A percentile compares a stretch with the other conserved stretches of the same genome.
These are phyloP conservation scores for Ustilago shanxiensis DNA, from an alignment of 1,284 basidiomycete genomes.

Conservation along the genomic window DNA sequence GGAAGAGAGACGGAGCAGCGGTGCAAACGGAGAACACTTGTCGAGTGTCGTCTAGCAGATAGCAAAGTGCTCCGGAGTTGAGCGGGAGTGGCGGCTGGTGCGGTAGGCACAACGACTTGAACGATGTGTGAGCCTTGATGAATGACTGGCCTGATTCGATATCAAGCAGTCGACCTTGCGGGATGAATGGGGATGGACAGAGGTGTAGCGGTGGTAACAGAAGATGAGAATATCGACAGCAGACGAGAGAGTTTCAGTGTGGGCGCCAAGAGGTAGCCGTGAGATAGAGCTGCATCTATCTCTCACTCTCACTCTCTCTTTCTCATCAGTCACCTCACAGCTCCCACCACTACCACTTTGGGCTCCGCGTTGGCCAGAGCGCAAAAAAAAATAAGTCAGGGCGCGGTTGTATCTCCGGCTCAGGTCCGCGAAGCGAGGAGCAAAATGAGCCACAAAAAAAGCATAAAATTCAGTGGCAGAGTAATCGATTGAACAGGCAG, in stretches of 20 bases:
- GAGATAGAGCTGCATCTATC: conserved; percentile 13
- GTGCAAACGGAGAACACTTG: neutral
- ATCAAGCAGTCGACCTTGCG: too few relatives aligned
- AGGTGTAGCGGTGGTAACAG: neutral
- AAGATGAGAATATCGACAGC: neutral
- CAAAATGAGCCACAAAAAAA: too few relatives aligned
- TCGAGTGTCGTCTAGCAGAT: conserved; percentile 6
- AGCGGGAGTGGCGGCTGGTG: too few relatives aligned
- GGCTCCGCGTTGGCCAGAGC: neutral
- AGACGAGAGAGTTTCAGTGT: neutral
- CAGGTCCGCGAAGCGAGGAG: conserved; percentile 3
- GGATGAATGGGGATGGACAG: neutral
- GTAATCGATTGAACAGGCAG: neutral
- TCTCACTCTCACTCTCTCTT: conserved; percentile 5
- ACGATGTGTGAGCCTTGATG: too few relatives aligned
- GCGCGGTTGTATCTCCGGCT: neutral
- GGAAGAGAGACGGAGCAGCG: neutral
- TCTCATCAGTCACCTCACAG: too few relatives aligned
- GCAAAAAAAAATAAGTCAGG: neutral
- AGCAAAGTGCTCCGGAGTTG: too few relatives aligned
- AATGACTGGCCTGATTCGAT: too few relatives aligned
- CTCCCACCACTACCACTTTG: too few relatives aligned
- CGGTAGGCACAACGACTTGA: too few relatives aligned
- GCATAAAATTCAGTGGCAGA: too few relatives aligned
- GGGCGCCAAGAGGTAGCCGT: neutral